Conservation (phyloP, 2,329 filamentous ascomycete species). For the Colletotrichum sp. region DNA sequence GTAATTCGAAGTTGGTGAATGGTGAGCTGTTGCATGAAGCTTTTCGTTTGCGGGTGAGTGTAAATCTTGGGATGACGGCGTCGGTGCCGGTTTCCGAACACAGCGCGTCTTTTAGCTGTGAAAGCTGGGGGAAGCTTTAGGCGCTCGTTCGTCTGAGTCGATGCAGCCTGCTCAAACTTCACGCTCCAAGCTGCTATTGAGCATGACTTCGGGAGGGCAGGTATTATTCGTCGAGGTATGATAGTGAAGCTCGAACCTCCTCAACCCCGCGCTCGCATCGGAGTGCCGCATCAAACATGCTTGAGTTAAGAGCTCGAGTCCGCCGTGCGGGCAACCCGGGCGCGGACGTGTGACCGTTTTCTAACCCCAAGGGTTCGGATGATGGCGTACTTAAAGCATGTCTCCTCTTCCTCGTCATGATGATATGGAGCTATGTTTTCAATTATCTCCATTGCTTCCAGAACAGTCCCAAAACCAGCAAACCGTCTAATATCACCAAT, state of each 20-base stretch:
- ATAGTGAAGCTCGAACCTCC: background rate
- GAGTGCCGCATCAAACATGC: background rate
- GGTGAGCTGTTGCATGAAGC: background rate
- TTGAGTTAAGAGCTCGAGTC: background rate
- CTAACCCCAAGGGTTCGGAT: background rate
- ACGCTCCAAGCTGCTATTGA: no score
- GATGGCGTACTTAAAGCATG: constrained; percentile 1
- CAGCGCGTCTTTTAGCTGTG: background rate
- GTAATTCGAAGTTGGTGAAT: background rate
- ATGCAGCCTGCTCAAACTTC: background rate
- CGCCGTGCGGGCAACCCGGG: background rate
- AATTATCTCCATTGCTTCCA: background rate
- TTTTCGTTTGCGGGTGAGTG: background rate
- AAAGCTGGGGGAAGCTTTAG: background rate
- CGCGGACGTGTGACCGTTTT: background rate
- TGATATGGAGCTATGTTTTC: accelerated
- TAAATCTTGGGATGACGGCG: background rate
- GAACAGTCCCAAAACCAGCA: background rate
- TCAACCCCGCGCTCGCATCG: constrained; percentile 8
- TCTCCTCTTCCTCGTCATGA: background rate
- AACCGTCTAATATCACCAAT: background rate
- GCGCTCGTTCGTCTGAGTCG: background rate
- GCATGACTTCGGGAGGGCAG: background rate
- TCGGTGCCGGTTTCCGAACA: background rate
- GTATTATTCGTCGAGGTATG: no score